A percentile compares a stretch with the other conserved stretches of the same genome.
phyloP scores from a whole-genome alignment of 2,329 filamentous ascomycete genomes.

The Decorospora gaudefroyi region DNA sequence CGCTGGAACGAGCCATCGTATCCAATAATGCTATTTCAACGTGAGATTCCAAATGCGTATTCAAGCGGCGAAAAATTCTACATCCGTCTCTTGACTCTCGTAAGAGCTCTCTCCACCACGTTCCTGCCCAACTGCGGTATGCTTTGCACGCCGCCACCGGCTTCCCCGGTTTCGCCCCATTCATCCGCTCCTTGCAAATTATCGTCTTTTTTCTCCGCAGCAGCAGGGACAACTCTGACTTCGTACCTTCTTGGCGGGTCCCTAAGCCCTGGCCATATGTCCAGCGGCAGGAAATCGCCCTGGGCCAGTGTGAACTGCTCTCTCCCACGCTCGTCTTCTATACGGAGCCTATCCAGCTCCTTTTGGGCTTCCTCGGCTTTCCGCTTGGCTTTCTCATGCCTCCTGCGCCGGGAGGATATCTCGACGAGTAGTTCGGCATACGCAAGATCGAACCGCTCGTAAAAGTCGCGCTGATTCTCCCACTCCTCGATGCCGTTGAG shows the following conservation, averaged over 20 bases:
- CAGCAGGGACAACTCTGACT: constrained; percentile 30
- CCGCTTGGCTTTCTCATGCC: constrained; percentile 73
- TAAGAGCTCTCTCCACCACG: constrained; percentile 44
- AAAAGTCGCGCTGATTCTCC: constrained; percentile 76
- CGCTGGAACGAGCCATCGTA: no score
- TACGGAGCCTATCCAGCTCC: constrained; percentile 74
- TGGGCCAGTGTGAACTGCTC: constrained; percentile 80
- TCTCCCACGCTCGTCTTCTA: constrained; percentile 71
- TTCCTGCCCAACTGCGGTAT: constrained; percentile 44
- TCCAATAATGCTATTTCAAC: no score
- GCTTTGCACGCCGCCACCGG: constrained; percentile 30
- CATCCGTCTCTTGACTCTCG: constrained; percentile 45
- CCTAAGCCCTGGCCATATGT: constrained; percentile 74
- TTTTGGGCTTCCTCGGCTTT: constrained; percentile 79
- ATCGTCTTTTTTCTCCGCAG: constrained; percentile 23
- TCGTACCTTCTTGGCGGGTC: constrained; percentile 45
- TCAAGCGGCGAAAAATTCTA: constrained; percentile 15
- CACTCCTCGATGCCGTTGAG: constrained; percentile 72
- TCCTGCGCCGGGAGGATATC: constrained; percentile 71
- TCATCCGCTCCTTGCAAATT: constrained; percentile 14
- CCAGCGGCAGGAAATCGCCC: constrained; percentile 82
- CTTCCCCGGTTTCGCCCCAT: constrained; percentile 19
- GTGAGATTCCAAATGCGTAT: not conserved
- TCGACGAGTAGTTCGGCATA: constrained; percentile 87
- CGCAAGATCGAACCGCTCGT: constrained; percentile 80